Base-by-base conservation (phyloP, 2,329 filamentous ascomycete genomes). In the Fusarium dlaminii region DNA sequence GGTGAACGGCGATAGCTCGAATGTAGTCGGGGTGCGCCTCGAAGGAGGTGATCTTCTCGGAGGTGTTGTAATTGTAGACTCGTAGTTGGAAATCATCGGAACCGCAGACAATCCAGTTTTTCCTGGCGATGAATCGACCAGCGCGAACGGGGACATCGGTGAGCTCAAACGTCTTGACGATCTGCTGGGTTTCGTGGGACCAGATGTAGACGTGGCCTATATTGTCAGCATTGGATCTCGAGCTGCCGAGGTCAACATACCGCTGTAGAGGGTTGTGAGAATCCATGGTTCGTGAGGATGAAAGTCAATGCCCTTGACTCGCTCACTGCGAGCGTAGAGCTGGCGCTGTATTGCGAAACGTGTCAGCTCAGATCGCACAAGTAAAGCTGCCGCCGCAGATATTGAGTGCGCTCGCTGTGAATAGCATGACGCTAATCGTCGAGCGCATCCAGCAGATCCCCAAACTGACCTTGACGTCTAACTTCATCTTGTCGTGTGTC, bases 11-110 rank as follows among this genome's bases (percentile, higher is more conserved):
- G 78, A 99, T 98, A 57, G 96, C 95, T 79, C 96, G 94, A 82
- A 99, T 98, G 81, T 99, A 99, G 84, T 99, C 96, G 70, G 96
- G 96, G 82, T 99, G 96, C 58, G 95, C 96, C 86, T 98, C 96
- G 84, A 98, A 98, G 22, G 94, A 94, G 61, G 95, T 96, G 80
- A 98, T 96, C 90, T 98, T 98, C 85, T 99, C 96, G 69, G 94
- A 97, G 61, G 96, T 99, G 86, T 99, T 98, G 89, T 98, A 99
- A 87, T 99, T 98, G 90, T 98, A 97, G 74, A 97, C 94, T 78
- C 96, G 93, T 61, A 91, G 83, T 81, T 91, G 89, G 86, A 97
- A 97, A 86, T 98, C 94, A 86, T 97, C 94, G 77, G 93, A 99
- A 81, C 96, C 96, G 85, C 94, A 96, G 63, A 97, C 94, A 78